Percentiles rank a stretch among this genome's conserved stretches.
These are phyloP conservation scores for Trifolium fragiferum DNA, from an alignment of 306 rosid genomes.

Conservation along the genomic window DNA sequence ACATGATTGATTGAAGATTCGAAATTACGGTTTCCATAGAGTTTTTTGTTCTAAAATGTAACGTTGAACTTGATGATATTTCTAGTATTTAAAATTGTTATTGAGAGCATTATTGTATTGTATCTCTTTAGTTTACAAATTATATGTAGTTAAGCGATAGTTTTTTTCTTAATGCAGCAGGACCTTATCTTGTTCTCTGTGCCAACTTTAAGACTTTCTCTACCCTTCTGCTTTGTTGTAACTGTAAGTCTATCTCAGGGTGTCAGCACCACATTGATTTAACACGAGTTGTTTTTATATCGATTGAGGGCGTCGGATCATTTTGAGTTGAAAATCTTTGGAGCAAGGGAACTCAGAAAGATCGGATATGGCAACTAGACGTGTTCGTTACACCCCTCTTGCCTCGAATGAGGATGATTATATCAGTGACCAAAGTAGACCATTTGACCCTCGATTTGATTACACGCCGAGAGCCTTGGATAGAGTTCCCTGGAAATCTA, in stretches of 20 bases:
- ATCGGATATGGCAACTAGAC: constrained; percentile 70
- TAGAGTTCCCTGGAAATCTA: constrained; percentile 94
- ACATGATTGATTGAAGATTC: constrained; percentile 18
- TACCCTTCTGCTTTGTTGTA: constrained; percentile 22
- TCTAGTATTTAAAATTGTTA: not conserved
- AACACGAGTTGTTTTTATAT: constrained; percentile 3
- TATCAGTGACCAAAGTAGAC: constrained; percentile 46
- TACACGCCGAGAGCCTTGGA: constrained; percentile 77
- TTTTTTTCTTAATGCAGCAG: constrained; percentile 12
- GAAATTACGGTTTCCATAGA: constrained; percentile 2
- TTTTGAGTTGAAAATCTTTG: constrained; percentile 17
- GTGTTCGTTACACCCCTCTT: constrained; percentile 69
- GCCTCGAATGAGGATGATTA: constrained; percentile 61
- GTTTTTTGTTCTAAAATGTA: not conserved
- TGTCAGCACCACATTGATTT: constrained; percentile 1
- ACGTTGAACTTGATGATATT: not conserved
- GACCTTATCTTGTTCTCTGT: not conserved
- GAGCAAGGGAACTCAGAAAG: constrained; percentile 19
- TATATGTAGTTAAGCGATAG: constrained; percentile 16
- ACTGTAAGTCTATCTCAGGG: constrained; percentile 21
- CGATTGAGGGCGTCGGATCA: constrained; percentile 6
- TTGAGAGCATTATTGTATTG: not conserved
- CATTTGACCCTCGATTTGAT: constrained; percentile 85
- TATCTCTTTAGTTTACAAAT: constrained; percentile 23
- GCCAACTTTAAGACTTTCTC: constrained; percentile 26